Evolutionary conservation across 2,329 filamentous ascomycete species (phyloP).

Genomic region (Sporothrix euskadiensis): DNA sequence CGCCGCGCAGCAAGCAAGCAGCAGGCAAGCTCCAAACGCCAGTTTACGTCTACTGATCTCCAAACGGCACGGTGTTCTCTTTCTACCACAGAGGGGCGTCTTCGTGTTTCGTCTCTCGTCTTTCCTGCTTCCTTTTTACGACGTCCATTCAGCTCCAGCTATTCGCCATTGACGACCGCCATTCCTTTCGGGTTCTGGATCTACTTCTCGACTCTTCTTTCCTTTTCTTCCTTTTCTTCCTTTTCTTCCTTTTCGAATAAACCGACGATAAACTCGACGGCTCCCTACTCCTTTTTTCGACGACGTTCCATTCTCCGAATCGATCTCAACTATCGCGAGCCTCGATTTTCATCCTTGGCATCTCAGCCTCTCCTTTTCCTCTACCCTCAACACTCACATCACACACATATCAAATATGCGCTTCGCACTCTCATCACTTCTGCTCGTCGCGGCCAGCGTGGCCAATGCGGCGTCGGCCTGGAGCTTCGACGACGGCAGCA

Average conservation of each 20-base stretch:
- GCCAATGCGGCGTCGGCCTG: conserved; percentile 61
- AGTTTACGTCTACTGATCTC: background rate
- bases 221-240: background rate
- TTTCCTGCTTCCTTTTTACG: background rate
- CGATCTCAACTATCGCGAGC: background rate
- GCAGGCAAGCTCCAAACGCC: background rate
- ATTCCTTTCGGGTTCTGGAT: background rate
- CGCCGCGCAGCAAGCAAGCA: conserved; percentile 9
- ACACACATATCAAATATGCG: conserved; percentile 41
- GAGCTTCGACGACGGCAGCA: conserved; percentile 71
- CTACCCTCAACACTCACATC: background rate
- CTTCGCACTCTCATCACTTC: conserved; percentile 44
- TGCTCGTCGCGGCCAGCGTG: conserved; percentile 53
- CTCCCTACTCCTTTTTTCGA: background rate
- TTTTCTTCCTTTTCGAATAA: background rate
- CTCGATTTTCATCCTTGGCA: background rate
- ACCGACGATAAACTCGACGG: background rate
- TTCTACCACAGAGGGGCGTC: conserved; percentile 23
- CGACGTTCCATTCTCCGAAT: background rate
- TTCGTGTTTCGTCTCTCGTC: background rate
- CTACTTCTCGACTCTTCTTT: background rate
- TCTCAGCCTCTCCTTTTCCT: background rate
- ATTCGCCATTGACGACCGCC: conserved; percentile 12
- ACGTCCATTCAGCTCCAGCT: background rate
- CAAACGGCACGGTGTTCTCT: conserved; percentile 29